Conservation (phyloP, 2,329 filamentous ascomycete genomes). For the Neonectria punicea region DNA sequence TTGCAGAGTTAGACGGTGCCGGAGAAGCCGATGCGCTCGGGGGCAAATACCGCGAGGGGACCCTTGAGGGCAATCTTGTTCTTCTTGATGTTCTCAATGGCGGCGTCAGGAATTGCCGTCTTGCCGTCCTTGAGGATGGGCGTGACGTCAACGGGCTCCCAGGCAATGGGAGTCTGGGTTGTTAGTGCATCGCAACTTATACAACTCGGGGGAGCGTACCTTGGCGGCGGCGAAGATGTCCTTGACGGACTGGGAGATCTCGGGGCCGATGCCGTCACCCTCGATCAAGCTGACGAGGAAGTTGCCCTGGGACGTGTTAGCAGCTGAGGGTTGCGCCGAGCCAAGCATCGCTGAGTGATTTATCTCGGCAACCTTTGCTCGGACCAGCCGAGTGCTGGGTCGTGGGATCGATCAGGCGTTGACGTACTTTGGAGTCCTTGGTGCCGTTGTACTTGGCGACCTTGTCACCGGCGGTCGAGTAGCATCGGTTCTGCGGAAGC, state of each 20-base stretch:
- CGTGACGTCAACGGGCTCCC: conserved; percentile 97
- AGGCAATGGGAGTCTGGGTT: conserved; percentile 84
- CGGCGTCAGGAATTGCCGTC: conserved; percentile 91
- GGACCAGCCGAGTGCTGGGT: conserved; percentile 41
- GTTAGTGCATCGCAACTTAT: conserved; percentile 38
- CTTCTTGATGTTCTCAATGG: conserved; percentile 91
- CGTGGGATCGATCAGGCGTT: conserved; percentile 27
- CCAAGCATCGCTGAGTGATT: conserved; percentile 54
- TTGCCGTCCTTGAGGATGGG: conserved; percentile 94
- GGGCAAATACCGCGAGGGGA: conserved; percentile 82
- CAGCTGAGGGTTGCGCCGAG: conserved; percentile 32
- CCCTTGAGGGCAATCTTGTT: conserved; percentile 99
- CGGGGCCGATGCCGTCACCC: conserved; percentile 97
- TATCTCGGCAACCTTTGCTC: conserved; percentile 43
- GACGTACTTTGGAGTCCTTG: conserved; percentile 86
- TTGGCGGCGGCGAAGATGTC: conserved; percentile 97
- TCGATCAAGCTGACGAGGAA: conserved; percentile 97
- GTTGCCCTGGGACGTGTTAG: conserved; percentile 74
- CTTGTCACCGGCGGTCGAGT: conserved; percentile 72
- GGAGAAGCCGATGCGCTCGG: conserved; percentile 22
- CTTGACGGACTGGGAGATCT: conserved; percentile 98
- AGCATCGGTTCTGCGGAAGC: conserved; percentile 64
- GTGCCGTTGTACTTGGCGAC: conserved; percentile 94
- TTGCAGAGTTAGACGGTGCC: conserved; percentile 26
- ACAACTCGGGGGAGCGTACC: conserved; percentile 61